A percentile compares a stretch with the other conserved stretches of the same genome.
phyloP scores from a whole-genome alignment of 2,329 filamentous ascomycete genomes.

The Onygena corvina region DNA sequence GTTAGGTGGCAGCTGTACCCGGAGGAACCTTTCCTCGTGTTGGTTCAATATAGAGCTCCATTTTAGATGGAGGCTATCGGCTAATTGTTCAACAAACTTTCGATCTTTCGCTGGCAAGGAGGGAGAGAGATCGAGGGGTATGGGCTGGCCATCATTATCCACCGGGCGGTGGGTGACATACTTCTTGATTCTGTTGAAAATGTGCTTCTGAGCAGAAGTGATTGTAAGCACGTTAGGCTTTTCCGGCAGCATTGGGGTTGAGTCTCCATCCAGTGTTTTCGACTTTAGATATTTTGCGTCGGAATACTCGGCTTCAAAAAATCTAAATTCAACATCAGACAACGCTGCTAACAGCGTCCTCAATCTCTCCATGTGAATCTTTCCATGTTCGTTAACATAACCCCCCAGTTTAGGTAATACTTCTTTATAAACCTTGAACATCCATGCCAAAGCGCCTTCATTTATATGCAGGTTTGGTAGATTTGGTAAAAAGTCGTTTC shows the following conservation, averaged over 20 bases:
- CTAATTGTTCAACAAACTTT: slow-evolving; percentile 83
- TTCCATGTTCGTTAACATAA: slow-evolving; percentile 91
- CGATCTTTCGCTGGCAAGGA: slow-evolving; percentile 71
- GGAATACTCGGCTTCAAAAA: slow-evolving; percentile 80
- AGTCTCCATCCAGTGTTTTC: slow-evolving; percentile 61
- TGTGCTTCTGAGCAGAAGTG: slow-evolving; percentile 64
- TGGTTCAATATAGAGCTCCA: slow-evolving; percentile 55
- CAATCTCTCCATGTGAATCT: slow-evolving; percentile 76
- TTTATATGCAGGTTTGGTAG: slow-evolving; percentile 95
- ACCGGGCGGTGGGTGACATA: slow-evolving; percentile 61
- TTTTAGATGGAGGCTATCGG: slow-evolving; percentile 53
- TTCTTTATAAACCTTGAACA: slow-evolving; percentile 94
- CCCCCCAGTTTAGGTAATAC: slow-evolving; percentile 77
- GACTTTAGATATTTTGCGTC: slow-evolving; percentile 87
- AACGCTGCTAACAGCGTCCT: slow-evolving; percentile 68
- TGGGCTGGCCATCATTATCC: slow-evolving; percentile 33
- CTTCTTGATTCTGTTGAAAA: slow-evolving; percentile 71
- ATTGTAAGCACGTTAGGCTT: slow-evolving; percentile 56
- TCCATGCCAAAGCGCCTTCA: slow-evolving; percentile 87
- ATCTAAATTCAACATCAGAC: slow-evolving; percentile 76
- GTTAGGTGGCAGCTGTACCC: slow-evolving; percentile 48
- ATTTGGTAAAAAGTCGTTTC: slow-evolving; percentile 97
- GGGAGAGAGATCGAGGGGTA: slow-evolving; percentile 59
- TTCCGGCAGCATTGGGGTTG: slow-evolving; percentile 47
- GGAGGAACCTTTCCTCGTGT: slow-evolving; percentile 53